phyloP scores from a whole-genome alignment of 129 eudicot species.

The Chrysanthemum seticuspe region DNA sequence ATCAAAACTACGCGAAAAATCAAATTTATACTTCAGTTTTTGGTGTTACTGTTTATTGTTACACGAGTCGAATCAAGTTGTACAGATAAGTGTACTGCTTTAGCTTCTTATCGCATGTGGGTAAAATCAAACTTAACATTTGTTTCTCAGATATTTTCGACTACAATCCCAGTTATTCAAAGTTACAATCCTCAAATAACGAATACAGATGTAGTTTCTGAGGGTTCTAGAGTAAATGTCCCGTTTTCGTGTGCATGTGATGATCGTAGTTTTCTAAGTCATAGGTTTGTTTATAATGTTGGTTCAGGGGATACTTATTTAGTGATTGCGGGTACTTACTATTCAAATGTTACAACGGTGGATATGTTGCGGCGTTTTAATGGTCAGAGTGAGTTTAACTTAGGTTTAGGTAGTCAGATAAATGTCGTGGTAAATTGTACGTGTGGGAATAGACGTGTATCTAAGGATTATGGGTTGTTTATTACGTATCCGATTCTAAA shows the following conservation, averaged over 20 bases:
- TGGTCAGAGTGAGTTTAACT: conserved; percentile 16
- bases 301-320: conserved; percentile 28
- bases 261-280: conserved; percentile 41
- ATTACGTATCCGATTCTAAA: conserved; percentile 57
- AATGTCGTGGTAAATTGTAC: conserved; percentile 65
- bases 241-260: conserved; percentile 63
- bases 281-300: conserved; percentile 42
- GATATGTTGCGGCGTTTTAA: conserved; percentile 49
- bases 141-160: conserved; percentile 34
- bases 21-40: not conserved
- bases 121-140: conserved; percentile 39
- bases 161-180: conserved; percentile 29
- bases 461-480: conserved; percentile 68
- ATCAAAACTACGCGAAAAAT: conserved; percentile 13
- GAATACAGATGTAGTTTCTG: conserved; percentile 33
- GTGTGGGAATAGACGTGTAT: conserved; percentile 59
- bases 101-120: conserved; percentile 48
- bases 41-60: conserved; percentile 23
- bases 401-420: conserved; percentile 29
- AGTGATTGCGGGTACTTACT: conserved; percentile 32
- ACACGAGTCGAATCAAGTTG: conserved; percentile 39
- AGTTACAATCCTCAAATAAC: conserved; percentile 56
- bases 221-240: conserved; percentile 39
- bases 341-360: conserved; percentile 49
- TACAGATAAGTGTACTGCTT: conserved; percentile 40